Evolutionary conservation across 2,329 filamentous ascomycete species (phyloP).

Genomic region (Venturiaceae sp.): DNA sequence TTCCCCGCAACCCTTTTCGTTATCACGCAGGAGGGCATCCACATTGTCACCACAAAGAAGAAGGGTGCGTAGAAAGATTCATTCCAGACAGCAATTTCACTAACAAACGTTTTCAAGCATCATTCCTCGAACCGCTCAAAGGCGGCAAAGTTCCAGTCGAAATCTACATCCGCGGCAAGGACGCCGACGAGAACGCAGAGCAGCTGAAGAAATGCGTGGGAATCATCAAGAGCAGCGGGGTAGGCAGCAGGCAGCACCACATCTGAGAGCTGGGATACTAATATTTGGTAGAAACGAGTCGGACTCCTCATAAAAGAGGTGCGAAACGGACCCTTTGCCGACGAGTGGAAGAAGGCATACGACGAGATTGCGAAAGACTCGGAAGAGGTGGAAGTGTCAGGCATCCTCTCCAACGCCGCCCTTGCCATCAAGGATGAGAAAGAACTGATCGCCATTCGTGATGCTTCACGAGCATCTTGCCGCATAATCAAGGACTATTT

Average conservation of each 20-base stretch:
- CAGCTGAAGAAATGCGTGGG: conserved; percentile 77
- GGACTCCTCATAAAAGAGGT: conserved; percentile 78
- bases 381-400: conserved; percentile 78
- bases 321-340: conserved; percentile 78
- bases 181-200: conserved; percentile 83
- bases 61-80: conserved; percentile 55
- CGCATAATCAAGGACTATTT: conserved; percentile 95
- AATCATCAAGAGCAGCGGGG: conserved; percentile 77
- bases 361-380: conserved; percentile 71
- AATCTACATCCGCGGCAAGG: conserved; percentile 84
- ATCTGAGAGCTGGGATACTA: background rate
- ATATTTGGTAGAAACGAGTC: conserved; percentile 63
- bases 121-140: conserved; percentile 86
- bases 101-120: conserved; percentile 45
- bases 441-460: conserved; percentile 89
- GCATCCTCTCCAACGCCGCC: conserved; percentile 71
- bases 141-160: conserved; percentile 88
- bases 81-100: background rate
- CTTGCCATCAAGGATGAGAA: conserved; percentile 92
- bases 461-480: conserved; percentile 86
- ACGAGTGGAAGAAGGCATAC: conserved; percentile 89
- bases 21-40: conserved; percentile 77
- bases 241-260: conserved; percentile 38
- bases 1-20: conserved; percentile 94
- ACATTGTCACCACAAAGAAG: conserved; percentile 91